Conservation (phyloP, 2,329 filamentous ascomycete genomes). For the Nemania sp. region DNA sequence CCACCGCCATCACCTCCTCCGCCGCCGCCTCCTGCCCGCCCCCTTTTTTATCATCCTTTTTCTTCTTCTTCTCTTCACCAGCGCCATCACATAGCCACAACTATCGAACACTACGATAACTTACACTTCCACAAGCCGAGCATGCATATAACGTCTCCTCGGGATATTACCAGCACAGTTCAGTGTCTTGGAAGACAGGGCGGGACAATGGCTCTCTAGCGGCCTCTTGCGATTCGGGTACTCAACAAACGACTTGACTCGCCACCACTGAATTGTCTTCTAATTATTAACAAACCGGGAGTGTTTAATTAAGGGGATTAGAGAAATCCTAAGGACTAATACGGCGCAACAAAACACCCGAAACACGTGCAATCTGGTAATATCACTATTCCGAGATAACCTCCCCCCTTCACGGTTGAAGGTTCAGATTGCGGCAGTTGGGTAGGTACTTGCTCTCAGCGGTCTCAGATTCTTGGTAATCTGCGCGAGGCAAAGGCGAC, state of each 20-base stretch:
- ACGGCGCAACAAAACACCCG: neutral
- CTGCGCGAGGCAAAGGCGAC: neutral
- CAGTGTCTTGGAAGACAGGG: neutral
- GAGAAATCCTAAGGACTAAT: neutral
- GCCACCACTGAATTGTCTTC: neutral
- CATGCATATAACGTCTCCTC: neutral
- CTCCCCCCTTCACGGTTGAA: too few relatives aligned
- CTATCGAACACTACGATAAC: neutral
- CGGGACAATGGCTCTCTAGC: neutral
- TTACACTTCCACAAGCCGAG: neutral
- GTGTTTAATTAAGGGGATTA: constrained; percentile 20
- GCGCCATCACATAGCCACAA: neutral
- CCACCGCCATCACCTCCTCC: too few relatives aligned
- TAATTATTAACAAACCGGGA: constrained; percentile 22
- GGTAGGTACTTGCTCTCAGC: too few relatives aligned
- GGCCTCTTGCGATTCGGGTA: neutral
- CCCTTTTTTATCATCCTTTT: neutral
- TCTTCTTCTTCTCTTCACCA: neutral
- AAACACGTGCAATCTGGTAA: neutral
- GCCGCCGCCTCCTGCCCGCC: neutral
- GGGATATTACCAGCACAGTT: constrained; percentile 6
- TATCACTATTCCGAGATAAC: neutral
- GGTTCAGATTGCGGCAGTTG: neutral
- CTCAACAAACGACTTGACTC: constrained; percentile 21
- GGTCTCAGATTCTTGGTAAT: too few relatives aligned